Conservation (phyloP, 1,284 basidiomycete species). For the Trametes pubescens region DNA sequence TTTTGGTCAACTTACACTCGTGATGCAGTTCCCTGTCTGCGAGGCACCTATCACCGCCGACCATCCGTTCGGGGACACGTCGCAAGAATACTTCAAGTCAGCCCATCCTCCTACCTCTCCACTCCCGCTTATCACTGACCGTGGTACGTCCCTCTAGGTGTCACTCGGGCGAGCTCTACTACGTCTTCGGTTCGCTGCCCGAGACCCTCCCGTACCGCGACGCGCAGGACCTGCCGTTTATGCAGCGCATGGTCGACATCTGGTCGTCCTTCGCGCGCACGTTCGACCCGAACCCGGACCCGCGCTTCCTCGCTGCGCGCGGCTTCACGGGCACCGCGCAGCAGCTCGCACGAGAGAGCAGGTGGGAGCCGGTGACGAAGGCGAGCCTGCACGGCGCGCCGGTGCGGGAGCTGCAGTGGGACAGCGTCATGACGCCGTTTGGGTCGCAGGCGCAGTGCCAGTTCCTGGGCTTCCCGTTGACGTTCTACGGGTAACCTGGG, state of each 20-base stretch:
- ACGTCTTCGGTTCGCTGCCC: conserved; percentile 47
- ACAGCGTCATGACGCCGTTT: conserved; percentile 40
- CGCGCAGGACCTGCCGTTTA: conserved; percentile 47
- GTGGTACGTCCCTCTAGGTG: conserved; percentile 37
- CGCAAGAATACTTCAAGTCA: conserved; percentile 44
- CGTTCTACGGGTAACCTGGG: conserved; percentile 31
- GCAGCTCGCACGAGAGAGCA: conserved; percentile 33
- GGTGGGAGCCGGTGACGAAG: conserved; percentile 39
- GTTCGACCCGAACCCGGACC: conserved; percentile 51
- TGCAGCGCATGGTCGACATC: conserved; percentile 46
- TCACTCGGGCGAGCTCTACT: conserved; percentile 51
- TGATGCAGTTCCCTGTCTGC: conserved; percentile 42
- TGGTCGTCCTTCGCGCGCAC: conserved; percentile 52
- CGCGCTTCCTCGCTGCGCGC: conserved; percentile 45
- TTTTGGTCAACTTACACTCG: background rate
- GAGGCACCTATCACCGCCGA: conserved; percentile 44
- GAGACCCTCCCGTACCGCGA: conserved; percentile 48
- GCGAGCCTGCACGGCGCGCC: conserved; percentile 32
- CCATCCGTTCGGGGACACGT: conserved; percentile 48
- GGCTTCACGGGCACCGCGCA: conserved; percentile 37
- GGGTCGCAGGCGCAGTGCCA: conserved; percentile 40
- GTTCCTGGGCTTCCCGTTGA: conserved; percentile 37
- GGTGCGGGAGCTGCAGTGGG: conserved; percentile 39
- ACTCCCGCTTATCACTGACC: background rate
- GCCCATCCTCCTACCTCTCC: background rate